phyloP scores from a whole-genome alignment of 2,329 filamentous ascomycete genomes.

The Karstenula rhodostoma region DNA sequence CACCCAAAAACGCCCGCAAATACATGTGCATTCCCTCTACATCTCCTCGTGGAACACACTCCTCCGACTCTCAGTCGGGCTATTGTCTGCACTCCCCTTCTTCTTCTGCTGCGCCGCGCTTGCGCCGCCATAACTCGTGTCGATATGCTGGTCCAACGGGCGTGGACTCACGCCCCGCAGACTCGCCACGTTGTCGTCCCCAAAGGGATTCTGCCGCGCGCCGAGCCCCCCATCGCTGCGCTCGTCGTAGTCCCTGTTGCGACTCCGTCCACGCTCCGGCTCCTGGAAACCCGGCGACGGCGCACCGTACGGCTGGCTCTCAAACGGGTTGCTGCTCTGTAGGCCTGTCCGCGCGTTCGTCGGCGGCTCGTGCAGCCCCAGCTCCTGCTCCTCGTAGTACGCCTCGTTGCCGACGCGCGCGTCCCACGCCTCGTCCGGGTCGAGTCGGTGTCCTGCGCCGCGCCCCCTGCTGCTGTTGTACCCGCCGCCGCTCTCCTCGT shows the following conservation, averaged over 20 bases:
- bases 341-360: slow-evolving; percentile 19
- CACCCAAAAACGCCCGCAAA: slow-evolving; percentile 9
- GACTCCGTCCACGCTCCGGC: slow-evolving; percentile 54
- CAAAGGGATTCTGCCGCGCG: slow-evolving; percentile 42
- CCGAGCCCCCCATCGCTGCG: slow-evolving; percentile 41
- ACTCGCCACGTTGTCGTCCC: slow-evolving; percentile 54
- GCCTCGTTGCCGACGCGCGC: slow-evolving; percentile 78
- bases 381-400: slow-evolving; percentile 81
- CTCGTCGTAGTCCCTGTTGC: slow-evolving; percentile 57
- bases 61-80: slow-evolving; percentile 69
- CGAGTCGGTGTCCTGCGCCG: slow-evolving; percentile 66
- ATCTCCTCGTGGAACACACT: slow-evolving; percentile 77
- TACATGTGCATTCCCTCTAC: slow-evolving; percentile 40
- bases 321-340: slow-evolving; percentile 42
- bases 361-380: slow-evolving; percentile 63
- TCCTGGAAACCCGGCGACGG: slow-evolving; percentile 37
- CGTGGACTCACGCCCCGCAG: slow-evolving; percentile 78
- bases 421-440: slow-evolving; percentile 89
- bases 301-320: slow-evolving; percentile 32
- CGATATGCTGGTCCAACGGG: slow-evolving; percentile 65
- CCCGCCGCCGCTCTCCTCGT: slow-evolving; percentile 68
- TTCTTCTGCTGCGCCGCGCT: slow-evolving; percentile 51
- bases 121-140: slow-evolving; percentile 49
- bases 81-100: slow-evolving; percentile 56
- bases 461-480: slow-evolving; percentile 51